Conservation (phyloP, 495 filamentous ascomycete species). For the Neurospora sp. region DNA sequence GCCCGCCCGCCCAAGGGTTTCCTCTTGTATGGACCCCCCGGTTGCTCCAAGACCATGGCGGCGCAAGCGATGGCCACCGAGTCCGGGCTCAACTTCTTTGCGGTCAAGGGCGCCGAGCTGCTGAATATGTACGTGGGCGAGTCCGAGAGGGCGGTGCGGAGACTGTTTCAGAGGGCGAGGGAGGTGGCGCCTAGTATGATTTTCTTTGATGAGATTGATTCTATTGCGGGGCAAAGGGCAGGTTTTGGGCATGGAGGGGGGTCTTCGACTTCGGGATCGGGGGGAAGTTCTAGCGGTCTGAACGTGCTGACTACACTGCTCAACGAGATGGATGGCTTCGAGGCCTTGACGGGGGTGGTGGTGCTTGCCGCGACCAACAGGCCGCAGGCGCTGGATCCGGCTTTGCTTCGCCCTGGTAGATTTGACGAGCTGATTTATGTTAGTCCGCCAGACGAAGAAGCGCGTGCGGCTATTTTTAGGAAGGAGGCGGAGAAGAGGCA, state of each 20-base stretch:
- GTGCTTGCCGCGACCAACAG: slow-evolving; percentile 94
- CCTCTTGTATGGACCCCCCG: slow-evolving; percentile 86
- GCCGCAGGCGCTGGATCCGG: slow-evolving; percentile 77
- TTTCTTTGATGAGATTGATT: slow-evolving; percentile 98
- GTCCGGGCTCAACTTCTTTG: slow-evolving; percentile 85
- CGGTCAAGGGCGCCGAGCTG: slow-evolving; percentile 92
- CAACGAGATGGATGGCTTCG: slow-evolving; percentile 96
- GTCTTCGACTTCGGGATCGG: too few species aligned
- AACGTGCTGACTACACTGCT: slow-evolving; percentile 87
- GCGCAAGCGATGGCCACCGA: slow-evolving; percentile 91
- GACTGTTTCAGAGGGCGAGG: slow-evolving; percentile 79
- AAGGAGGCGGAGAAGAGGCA: slow-evolving; percentile 52
- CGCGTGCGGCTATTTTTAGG: slow-evolving; percentile 63
- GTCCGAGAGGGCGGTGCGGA: slow-evolving; percentile 78
- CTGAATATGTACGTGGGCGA: slow-evolving; percentile 98
- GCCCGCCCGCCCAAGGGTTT: slow-evolving; percentile 62
- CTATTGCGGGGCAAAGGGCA: slow-evolving; percentile 68
- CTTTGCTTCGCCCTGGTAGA: slow-evolving; percentile 77
- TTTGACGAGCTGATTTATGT: slow-evolving; percentile 90
- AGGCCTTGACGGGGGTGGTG: slow-evolving; percentile 70
- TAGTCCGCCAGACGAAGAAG: slow-evolving; percentile 66
- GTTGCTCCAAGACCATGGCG: slow-evolving; percentile 90
- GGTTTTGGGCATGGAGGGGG: slow-evolving; percentile 24
- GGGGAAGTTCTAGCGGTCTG: slow-evolving; percentile 41
- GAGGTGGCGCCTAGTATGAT: slow-evolving; percentile 86